phyloP scores from a whole-genome alignment of 106 monocot species.

The Apostasia shenzhenica region DNA sequence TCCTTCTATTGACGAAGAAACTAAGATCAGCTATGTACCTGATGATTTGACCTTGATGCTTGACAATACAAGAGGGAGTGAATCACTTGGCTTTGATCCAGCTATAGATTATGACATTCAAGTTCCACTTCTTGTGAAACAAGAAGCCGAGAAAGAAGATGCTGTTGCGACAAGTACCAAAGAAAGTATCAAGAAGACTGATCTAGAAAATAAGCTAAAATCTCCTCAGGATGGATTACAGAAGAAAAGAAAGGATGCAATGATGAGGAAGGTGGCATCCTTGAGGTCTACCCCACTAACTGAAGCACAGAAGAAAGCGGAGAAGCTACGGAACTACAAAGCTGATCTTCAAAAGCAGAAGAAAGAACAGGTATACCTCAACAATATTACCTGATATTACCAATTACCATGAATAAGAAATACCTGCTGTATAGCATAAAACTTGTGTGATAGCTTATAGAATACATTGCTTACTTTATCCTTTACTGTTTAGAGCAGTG shows the following conservation, averaged over 20 bases:
- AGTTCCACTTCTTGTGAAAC: conserved; percentile 23
- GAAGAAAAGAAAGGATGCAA: conserved; percentile 42
- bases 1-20: conserved; percentile 13
- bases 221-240: conserved; percentile 27
- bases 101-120: conserved; percentile 60
- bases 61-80: conserved; percentile 41
- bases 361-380: conserved; percentile 63
- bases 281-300: conserved; percentile 40
- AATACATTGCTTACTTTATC: not conserved
- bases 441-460: not conserved
- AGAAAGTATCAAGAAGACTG: conserved; percentile 27
- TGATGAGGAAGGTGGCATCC: conserved; percentile 24
- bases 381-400: not conserved
- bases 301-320: conserved; percentile 93
- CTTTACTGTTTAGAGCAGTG: too few relatives aligned
- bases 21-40: conserved; percentile 52
- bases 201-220: conserved; percentile 50
- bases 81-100: conserved; percentile 58
- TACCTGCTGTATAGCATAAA: not conserved
- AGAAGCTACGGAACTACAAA: conserved; percentile 80
- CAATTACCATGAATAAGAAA: too few relatives aligned
- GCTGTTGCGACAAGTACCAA: conserved; percentile 16
- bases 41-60: conserved; percentile 79
- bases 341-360: conserved; percentile 87
- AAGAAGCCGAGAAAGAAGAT: conserved; percentile 20